Percentiles rank a stretch among this genome's conserved stretches.
These are phyloP conservation scores for Xylaria longipes DNA, from an alignment of 495 filamentous ascomycete genomes.

Conservation along the genomic window DNA sequence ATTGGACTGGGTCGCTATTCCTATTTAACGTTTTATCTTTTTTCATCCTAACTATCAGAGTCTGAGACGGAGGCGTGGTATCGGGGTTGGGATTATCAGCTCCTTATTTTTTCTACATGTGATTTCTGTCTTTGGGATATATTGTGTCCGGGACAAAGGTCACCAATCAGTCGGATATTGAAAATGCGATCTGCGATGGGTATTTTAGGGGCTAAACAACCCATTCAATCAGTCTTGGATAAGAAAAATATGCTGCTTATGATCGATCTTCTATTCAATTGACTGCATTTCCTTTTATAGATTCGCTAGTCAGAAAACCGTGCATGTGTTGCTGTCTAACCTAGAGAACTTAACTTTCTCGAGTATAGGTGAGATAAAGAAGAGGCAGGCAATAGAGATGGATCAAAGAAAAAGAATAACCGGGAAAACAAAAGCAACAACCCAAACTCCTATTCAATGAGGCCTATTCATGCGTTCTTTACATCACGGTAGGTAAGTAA, in stretches of 20 bases:
- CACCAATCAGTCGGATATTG: neutral
- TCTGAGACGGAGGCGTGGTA: neutral
- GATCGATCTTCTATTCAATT: neutral
- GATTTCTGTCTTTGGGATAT: neutral
- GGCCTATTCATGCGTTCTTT: constrained; percentile 17
- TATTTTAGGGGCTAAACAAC: too few species aligned
- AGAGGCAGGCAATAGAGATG: neutral
- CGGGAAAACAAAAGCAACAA: neutral
- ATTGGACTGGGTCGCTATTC: neutral
- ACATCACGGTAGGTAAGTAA: neutral
- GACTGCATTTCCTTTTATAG: too few species aligned
- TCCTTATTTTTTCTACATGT: neutral
- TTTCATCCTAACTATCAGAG: neutral
- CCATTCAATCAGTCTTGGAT: neutral
- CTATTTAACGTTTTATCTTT: neutral
- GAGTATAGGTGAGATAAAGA: neutral
- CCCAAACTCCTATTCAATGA: constrained; percentile 20
- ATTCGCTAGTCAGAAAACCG: too few species aligned
- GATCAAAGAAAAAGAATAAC: neutral
- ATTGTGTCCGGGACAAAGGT: neutral
- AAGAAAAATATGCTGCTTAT: neutral
- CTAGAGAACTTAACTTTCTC: too few species aligned
- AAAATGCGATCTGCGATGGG: neutral
- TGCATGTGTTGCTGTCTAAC: too few species aligned
- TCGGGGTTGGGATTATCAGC: neutral